Conservation (phyloP, 2,329 filamentous ascomycete genomes). For the Paecilomyces fulvus region DNA sequence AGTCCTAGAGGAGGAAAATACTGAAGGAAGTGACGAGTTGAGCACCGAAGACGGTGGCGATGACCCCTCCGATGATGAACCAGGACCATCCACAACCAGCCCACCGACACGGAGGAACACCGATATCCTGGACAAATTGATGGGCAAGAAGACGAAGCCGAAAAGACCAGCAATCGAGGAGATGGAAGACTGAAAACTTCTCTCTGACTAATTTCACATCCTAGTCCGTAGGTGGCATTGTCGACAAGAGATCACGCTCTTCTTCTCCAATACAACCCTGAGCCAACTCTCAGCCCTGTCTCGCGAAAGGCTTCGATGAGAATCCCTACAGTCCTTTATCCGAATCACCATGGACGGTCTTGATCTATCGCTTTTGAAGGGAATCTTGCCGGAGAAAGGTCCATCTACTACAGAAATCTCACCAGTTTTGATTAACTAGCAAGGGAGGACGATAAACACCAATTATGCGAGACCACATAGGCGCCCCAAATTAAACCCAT, state of each 20-base stretch:
- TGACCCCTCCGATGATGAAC: slow-evolving; percentile 5
- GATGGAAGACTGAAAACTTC: slow-evolving; percentile 18
- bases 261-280: too few relatives aligned
- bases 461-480: neutral
- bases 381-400: neutral
- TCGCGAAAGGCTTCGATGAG: too few relatives aligned
- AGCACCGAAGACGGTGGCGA: slow-evolving; percentile 13
- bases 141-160: slow-evolving; percentile 23
- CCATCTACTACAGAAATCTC: neutral
- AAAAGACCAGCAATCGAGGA: slow-evolving; percentile 32
- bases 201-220: neutral
- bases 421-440: neutral
- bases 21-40: slow-evolving; percentile 9
- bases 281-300: too few relatives aligned
- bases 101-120: slow-evolving; percentile 11
- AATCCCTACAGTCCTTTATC: neutral
- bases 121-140: slow-evolving; percentile 27
- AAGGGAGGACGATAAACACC: neutral
- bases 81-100: slow-evolving; percentile 6
- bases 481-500: slow-evolving; percentile 3
- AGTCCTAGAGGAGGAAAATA: slow-evolving; percentile 34
- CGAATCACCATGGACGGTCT: neutral
- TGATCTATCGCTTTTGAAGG: neutral
- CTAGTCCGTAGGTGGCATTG: too few relatives aligned
- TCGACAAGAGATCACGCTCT: too few relatives aligned